These are phyloP conservation scores for Curvularia sp. DNA, from an alignment of 2,329 filamentous ascomycete genomes.

Conservation along the genomic window DNA sequence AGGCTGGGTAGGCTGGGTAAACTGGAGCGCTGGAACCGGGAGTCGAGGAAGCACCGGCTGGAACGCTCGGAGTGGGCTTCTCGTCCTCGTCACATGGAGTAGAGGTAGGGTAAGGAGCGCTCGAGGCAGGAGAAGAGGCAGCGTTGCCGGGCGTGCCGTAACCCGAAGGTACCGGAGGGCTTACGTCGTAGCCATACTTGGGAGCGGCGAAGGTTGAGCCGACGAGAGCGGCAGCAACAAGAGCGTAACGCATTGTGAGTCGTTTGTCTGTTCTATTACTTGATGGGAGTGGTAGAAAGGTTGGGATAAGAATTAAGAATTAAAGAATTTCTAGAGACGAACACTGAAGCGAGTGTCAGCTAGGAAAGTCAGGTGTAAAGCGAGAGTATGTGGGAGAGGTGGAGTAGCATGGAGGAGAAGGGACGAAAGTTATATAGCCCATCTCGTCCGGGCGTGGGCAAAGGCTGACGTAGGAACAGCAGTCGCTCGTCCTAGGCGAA, in stretches of 20 bases:
- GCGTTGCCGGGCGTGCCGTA: not conserved
- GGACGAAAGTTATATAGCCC: conserved; percentile 39
- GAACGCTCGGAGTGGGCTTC: not conserved
- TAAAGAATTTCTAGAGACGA: conserved; percentile 32
- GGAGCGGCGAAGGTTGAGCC: conserved; percentile 43
- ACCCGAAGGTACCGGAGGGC: conserved; percentile 9
- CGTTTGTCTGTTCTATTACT: conserved; percentile 11
- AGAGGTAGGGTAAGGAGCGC: conserved; percentile 1
- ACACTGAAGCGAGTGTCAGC: conserved; percentile 44
- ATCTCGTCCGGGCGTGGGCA: conserved; percentile 22
- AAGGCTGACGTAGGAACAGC: conserved; percentile 37
- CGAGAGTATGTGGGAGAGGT: conserved; percentile 43
- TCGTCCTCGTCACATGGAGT: not conserved
- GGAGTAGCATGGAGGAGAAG: conserved; percentile 18
- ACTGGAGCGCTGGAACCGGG: not conserved
- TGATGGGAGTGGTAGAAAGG: conserved; percentile 5
- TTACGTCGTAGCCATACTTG: conserved; percentile 19
- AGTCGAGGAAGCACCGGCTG: not conserved
- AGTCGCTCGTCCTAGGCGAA: conserved; percentile 37
- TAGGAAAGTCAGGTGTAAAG: conserved; percentile 31
- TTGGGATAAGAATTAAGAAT: conserved; percentile 34
- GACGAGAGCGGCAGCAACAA: conserved; percentile 42
- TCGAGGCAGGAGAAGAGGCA: not conserved
- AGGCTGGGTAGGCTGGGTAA: not conserved
- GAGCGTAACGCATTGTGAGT: conserved; percentile 45